Conservation (phyloP, 768 basidiomycete species). For the Termitomyces titanicus region DNA sequence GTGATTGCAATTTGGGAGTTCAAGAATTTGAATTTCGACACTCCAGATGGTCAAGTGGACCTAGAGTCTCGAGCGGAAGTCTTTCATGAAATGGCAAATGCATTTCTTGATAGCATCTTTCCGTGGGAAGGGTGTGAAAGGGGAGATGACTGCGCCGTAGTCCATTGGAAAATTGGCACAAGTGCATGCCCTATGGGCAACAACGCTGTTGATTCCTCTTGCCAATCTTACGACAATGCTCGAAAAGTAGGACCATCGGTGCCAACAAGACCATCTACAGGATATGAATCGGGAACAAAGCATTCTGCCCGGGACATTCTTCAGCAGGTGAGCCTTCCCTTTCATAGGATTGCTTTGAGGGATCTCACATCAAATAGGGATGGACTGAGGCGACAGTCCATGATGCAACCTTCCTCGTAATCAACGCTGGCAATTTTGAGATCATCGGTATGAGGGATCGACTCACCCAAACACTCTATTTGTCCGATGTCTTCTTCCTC, state of each 20-base stretch:
- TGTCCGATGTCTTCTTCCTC: not conserved
- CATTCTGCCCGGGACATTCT: not conserved
- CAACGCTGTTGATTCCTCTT: not conserved
- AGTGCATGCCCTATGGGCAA: not conserved
- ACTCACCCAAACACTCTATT: not conserved
- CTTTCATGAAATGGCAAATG: not conserved
- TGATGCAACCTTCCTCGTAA: not conserved
- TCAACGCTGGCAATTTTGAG: not conserved
- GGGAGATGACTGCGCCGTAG: not conserved
- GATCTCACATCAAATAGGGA: not conserved
- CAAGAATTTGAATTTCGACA: slow-evolving; percentile 2
- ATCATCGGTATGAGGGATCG: not conserved
- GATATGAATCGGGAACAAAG: not conserved
- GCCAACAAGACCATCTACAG: not conserved
- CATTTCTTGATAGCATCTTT: not conserved
- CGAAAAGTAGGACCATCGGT: not conserved
- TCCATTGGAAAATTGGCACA: not conserved
- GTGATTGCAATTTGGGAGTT: slow-evolving; percentile 4
- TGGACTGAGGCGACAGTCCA: not conserved
- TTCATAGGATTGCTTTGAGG: not conserved
- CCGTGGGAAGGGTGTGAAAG: slow-evolving; percentile 2
- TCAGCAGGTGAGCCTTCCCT: not conserved
- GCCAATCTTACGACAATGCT: not conserved
- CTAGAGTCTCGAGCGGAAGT: not conserved
- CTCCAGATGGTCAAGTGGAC: not conserved